Base-by-base conservation (phyloP, 164 flowering plant genomes). In the Sextonia rubra region DNA sequence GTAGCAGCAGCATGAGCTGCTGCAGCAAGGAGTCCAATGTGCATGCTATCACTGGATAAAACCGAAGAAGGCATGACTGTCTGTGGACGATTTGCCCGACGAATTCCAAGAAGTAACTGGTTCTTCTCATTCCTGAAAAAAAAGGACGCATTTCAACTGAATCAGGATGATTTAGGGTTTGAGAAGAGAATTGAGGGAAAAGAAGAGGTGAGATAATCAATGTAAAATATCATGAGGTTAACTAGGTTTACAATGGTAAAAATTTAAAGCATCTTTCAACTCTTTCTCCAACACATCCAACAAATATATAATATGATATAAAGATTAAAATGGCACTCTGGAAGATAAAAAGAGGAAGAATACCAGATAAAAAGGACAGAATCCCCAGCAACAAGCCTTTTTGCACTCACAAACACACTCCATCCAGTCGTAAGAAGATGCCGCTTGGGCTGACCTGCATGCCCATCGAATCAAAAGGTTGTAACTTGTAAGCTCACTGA, bases 1-100 rank as follows among this genome's bases (percentile, higher is more conserved):
- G 97, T 91, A 22, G 94, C 86, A 75, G 98, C 97, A 63, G 98
- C 98, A 86, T 93, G 98, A 75, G 98, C 98, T 64, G 98, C 98
- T 27, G 98, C 97, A 69, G 98, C 98, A 73, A 93, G 96, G 71
- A 93, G 94, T 47, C 98, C 98, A 66, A 91, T 78, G 78, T 93
- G 98, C 98, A 93, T 93, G 74, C 98, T 93, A 73, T 93, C 98
- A 74, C 97, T 89, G 20, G 98, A 93, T 76, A 93, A 79, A 79
- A 93, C 98, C 1, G 98, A 93, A 32, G 98, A 93, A 60, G 98
- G 97, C 93, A 90, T 91, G 37, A 91, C 90, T 55, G 94, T 88
- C 81, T 92, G 98, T 22, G 96, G 91, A 47, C 98, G 80, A 82
- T 80, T 90, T 69, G 98, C 97, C 69, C 89, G 94, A 17, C 97